These are phyloP conservation scores for Erigeron canadensis DNA, from an alignment of 129 eudicot genomes.

Conservation along the genomic window DNA sequence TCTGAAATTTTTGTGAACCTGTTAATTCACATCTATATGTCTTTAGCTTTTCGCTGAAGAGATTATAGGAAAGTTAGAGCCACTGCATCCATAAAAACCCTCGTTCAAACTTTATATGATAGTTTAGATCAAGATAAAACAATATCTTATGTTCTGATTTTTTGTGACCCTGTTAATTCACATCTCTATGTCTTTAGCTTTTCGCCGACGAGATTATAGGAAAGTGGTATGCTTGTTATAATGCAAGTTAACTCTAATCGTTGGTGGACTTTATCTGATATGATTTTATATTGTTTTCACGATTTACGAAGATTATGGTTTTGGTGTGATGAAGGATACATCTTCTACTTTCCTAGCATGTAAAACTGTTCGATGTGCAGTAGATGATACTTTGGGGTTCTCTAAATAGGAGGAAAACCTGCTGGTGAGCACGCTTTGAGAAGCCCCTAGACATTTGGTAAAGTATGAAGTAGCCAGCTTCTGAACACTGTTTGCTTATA, in stretches of 20 bases:
- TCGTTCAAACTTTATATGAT: too few species aligned
- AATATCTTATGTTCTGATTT: too few species aligned
- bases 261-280: neutral
- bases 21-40: neutral
- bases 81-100: too few species aligned
- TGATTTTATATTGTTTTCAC: neutral
- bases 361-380: neutral
- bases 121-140: too few species aligned
- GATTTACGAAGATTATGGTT: too few species aligned
- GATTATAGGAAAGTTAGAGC: neutral
- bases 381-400: neutral
- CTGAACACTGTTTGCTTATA: neutral
- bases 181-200: neutral
- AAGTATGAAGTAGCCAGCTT: neutral
- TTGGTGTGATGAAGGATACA: neutral
- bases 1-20: too few species aligned
- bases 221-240: neutral
- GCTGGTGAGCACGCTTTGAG: neutral
- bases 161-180: too few species aligned
- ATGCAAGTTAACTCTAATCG: neutral
- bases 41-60: neutral
- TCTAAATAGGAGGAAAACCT: neutral
- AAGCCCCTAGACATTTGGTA: neutral
- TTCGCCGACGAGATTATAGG: conserved; percentile 2
- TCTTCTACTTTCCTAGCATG: neutral